Evolutionary conservation across 176 grass and related monocot genomes (phyloP).

Genomic region (Phoenix dactylifera): DNA sequence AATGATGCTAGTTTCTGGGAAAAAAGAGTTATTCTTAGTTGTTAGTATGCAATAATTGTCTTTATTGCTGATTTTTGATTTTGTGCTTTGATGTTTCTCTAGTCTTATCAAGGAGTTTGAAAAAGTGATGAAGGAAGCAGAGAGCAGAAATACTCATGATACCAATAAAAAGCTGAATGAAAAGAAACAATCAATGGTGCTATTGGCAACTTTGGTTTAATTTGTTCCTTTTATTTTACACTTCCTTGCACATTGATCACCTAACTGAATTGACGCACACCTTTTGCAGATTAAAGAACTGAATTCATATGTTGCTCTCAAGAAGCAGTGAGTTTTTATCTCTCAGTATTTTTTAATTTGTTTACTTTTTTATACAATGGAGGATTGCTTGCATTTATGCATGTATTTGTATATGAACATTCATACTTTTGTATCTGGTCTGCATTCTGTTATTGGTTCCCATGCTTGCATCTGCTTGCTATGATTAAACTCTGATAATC

Average conservation of each 20-base stretch:
- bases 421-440: too few relatives aligned
- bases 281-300: conserved; percentile 94
- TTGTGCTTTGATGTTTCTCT: conserved; percentile 7
- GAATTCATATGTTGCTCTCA: conserved; percentile 91
- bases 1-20: too few relatives aligned
- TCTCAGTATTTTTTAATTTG: background rate
- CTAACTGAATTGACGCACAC: conserved; percentile 12
- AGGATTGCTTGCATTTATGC: too few relatives aligned
- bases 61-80: conserved; percentile 1
- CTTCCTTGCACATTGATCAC: too few relatives aligned
- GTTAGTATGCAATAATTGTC: too few relatives aligned
- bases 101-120: conserved; percentile 99
- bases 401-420: too few relatives aligned
- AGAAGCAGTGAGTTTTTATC: conserved; percentile 82
- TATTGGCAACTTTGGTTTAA: background rate
- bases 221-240: too few relatives aligned
- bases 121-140: conserved; percentile 52
- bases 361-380: too few relatives aligned
- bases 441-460: too few relatives aligned
- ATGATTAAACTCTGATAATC: too few relatives aligned
- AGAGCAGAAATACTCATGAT: conserved; percentile 35
- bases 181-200: conserved; percentile 77
- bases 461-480: too few relatives aligned
- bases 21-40: too few relatives aligned
- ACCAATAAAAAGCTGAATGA: conserved; percentile 62